A percentile compares a stretch with the other conserved stretches of the same genome.
phyloP scores from a whole-genome alignment of 2,329 filamentous ascomycete species.

The Rosellinia necatrix region DNA sequence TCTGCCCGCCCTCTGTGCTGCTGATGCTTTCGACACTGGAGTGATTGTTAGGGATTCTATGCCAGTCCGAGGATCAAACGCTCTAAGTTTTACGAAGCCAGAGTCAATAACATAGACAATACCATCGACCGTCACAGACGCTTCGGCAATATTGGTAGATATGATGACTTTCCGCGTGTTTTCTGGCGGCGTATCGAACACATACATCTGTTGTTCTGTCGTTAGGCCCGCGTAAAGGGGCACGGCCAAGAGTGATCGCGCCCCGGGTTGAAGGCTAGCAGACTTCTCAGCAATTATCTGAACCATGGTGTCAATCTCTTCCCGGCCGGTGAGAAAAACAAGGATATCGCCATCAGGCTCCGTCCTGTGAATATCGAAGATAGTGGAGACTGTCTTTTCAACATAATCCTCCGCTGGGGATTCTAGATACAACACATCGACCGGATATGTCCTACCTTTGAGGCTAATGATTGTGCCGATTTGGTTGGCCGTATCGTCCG shows the following conservation, averaged over 20 bases:
- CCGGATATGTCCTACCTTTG: constrained; percentile 85
- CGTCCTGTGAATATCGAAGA: constrained; percentile 83
- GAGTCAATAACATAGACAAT: constrained; percentile 90
- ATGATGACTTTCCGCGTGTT: constrained; percentile 90
- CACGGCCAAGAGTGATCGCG: constrained; percentile 67
- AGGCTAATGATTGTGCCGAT: constrained; percentile 74
- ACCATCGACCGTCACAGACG: constrained; percentile 90
- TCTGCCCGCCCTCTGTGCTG: constrained; percentile 87
- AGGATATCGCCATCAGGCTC: constrained; percentile 86
- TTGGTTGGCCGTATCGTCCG: constrained; percentile 31
- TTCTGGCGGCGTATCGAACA: constrained; percentile 83
- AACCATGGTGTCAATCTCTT: constrained; percentile 87
- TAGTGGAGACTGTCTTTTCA: constrained; percentile 78
- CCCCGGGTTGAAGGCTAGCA: constrained; percentile 62
- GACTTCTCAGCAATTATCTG: constrained; percentile 77
- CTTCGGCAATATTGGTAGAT: constrained; percentile 95
- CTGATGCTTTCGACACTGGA: constrained; percentile 86
- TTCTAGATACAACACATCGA: constrained; percentile 82
- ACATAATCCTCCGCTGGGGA: constrained; percentile 84
- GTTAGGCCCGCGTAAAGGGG: constrained; percentile 89
- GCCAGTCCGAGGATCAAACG: constrained; percentile 81
- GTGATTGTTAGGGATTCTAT: constrained; percentile 87
- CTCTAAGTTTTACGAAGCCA: constrained; percentile 87
- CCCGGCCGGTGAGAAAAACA: constrained; percentile 87
- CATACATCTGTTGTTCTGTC: constrained; percentile 91